These are phyloP conservation scores for Calendula officinalis DNA, from an alignment of 129 eudicot species.

Conservation along the genomic window DNA sequence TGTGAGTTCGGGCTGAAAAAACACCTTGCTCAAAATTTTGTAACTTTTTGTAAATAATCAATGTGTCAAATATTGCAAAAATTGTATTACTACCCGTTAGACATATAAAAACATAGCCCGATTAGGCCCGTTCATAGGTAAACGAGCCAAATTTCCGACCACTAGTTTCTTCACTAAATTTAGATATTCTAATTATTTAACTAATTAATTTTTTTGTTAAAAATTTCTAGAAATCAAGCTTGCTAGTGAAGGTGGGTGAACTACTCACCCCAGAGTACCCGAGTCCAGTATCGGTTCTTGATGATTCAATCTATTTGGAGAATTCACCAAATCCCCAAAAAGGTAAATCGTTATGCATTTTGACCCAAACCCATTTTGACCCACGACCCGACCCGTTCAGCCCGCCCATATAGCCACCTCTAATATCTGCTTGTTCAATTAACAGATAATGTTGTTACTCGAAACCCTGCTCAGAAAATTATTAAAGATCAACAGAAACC, in stretches of 20 bases:
- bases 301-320: constrained; percentile 43
- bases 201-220: constrained; percentile 7
- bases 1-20: constrained; percentile 24
- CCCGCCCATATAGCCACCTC: not conserved
- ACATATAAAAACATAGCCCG: not conserved
- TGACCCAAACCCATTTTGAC: not conserved
- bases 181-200: not conserved
- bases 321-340: constrained; percentile 39
- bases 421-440: constrained; percentile 1
- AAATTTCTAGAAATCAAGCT: constrained; percentile 42
- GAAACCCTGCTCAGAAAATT: constrained; percentile 18
- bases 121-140: not conserved
- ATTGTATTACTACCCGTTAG: not conserved
- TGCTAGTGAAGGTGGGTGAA: constrained; percentile 36
- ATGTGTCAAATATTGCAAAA: not conserved
- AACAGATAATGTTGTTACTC: constrained; percentile 32
- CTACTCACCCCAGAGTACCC: constrained; percentile 49
- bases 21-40: constrained; percentile 36
- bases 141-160: not conserved
- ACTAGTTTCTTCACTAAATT: not conserved
- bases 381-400: not conserved
- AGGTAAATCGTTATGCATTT: constrained; percentile 39
- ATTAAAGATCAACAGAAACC: constrained; percentile 29
- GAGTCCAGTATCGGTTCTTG: constrained; percentile 93
- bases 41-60: constrained; percentile 41